Base-by-base conservation (phyloP, 192 early-diverging fungal species). In the Linnemannia schmuckeri region DNA sequence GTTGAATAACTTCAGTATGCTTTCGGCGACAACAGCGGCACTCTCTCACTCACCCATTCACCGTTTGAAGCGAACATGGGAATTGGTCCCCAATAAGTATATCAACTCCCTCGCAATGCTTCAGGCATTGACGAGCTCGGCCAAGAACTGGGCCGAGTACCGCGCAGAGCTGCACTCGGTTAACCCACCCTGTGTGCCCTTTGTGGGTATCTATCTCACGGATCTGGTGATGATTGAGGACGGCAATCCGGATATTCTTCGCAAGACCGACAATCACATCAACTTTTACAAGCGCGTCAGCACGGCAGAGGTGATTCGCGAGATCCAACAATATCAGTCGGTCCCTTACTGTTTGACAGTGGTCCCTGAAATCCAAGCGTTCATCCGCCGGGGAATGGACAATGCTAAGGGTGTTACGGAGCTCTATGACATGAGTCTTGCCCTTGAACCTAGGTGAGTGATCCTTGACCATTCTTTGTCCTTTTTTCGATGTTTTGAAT, bases 161-260 rank as follows among this genome's bases (percentile, higher is more conserved):
- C 95, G 97, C 79, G 93, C 94, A 35, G 92, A 95, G 70, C 90
- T 98, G 47, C 95, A 97, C 77, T 95, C 93, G 8, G 93, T 92
- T 76, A 97, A 97, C 80, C 96, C 96, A 57, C 96, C 96, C 0
- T 95, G 94, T 75, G 94, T 97, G 37, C 96, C 98, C 1, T 98
- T 98, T 86, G 75, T 93, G 40, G 92, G 92, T 69, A 92, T 96
- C 47, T 97, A 98, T 80, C 87, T 98, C 74, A 96, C 95, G 72
- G 98, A 99, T 87, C 88, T 99, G 82, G 97, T 96, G 27, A 97
- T 98, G 90, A 96, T 98, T 61, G 95, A 98, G 81, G 97, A 98
- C 75, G 97, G 97, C 42, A 98, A 97, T 86, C 91, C 95, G 30
- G 93, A 97, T 82, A 90, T 91, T 75, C 78, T 98, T 10, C 90